Conservation (phyloP, 176 grass and related monocot genomes). For the Alloteropsis semialata region DNA sequence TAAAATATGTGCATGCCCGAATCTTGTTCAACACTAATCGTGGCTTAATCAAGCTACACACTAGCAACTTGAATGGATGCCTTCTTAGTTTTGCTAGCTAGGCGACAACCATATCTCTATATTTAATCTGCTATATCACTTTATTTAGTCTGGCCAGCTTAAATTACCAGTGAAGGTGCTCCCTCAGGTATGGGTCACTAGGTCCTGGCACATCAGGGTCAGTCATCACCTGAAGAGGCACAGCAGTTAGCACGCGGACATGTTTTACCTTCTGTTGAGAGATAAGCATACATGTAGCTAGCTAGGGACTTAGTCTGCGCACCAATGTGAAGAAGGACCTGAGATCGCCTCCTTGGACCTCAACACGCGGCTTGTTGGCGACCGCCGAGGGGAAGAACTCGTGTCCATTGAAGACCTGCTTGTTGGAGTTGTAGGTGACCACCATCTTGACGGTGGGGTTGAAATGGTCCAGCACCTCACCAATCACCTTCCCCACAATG, state of each 20-base stretch:
- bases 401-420: conserved; percentile 80
- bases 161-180: conserved; percentile 81
- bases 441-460: conserved; percentile 64
- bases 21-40: conserved; percentile 13
- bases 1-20: not conserved
- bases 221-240: conserved; percentile 68
- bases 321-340: conserved; percentile 88
- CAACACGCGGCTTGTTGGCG: conserved; percentile 54
- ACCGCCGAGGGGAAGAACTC: conserved; percentile 86
- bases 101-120: not conserved
- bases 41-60: not conserved
- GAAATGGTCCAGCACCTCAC: conserved; percentile 81
- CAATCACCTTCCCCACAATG: conserved; percentile 78
- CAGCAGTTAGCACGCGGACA: not conserved
- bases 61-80: not conserved
- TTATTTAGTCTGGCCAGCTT: not conserved
- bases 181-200: conserved; percentile 78
- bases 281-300: not conserved
- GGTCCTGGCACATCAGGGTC: conserved; percentile 84
- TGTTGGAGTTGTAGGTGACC: conserved; percentile 72
- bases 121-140: not conserved
- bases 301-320: not conserved
- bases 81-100: not conserved
- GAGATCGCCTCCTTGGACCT: conserved; percentile 75
- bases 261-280: not conserved